phyloP scores from a whole-genome alignment of 2,329 filamentous ascomycete genomes.

The Cryoendolithus antarcticus region DNA sequence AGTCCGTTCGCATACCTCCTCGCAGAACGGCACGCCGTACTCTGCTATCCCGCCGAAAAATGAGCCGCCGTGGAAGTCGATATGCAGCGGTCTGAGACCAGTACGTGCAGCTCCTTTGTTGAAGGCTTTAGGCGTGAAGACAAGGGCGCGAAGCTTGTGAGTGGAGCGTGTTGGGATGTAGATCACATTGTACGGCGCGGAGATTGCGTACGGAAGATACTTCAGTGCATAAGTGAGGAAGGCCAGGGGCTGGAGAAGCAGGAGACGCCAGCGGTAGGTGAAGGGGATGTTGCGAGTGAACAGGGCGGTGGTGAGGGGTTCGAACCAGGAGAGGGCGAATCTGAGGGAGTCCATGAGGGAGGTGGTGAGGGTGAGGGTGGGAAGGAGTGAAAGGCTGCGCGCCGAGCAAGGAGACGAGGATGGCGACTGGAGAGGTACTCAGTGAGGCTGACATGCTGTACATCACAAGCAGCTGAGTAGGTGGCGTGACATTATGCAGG shows the following conservation, averaged over 20 bases:
- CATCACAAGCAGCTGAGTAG: too few species aligned
- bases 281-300: conserved; percentile 27
- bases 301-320: conserved; percentile 15
- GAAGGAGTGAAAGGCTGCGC: too few species aligned
- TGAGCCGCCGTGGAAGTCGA: conserved; percentile 34
- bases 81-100: conserved; percentile 26
- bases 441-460: too few species aligned
- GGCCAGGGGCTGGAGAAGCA: conserved; percentile 32
- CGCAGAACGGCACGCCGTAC: conserved; percentile 24
- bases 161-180: conserved; percentile 21
- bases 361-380: too few species aligned
- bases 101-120: conserved; percentile 8
- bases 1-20: conserved; percentile 13
- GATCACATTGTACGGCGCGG: conserved; percentile 23
- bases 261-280: conserved; percentile 30
- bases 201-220: conserved; percentile 17
- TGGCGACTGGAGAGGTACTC: too few species aligned
- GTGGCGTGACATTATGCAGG: too few species aligned
- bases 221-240: conserved; percentile 28
- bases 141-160: conserved; percentile 21
- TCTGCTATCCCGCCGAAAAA: conserved; percentile 35
- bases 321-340: conserved; percentile 2
- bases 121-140: conserved; percentile 21
- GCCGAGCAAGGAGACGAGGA: too few species aligned
- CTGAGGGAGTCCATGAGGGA: neutral